Evolutionary conservation across 768 basidiomycete species (phyloP).

Genomic region (Hemileccinum impolitum): DNA sequence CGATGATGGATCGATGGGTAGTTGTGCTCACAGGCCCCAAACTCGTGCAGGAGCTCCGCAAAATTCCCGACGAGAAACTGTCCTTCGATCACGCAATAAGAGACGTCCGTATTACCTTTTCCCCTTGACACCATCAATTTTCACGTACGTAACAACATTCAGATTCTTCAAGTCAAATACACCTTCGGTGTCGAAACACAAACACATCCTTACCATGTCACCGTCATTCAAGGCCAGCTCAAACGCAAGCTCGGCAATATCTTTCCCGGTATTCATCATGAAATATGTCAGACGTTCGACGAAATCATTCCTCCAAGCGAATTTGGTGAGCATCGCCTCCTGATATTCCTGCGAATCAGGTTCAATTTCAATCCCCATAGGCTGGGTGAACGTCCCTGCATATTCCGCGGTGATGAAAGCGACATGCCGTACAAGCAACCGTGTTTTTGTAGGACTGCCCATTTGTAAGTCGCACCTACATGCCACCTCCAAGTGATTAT

Average conservation of each 20-base stretch:
- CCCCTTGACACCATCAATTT: conserved; percentile 1
- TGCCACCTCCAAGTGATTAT: conserved; percentile 1
- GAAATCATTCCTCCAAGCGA: conserved; percentile 24
- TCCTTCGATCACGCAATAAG: conserved; percentile 39
- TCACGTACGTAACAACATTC: conserved; percentile 16
- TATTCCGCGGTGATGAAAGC: conserved; percentile 29
- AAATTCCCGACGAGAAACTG: conserved; percentile 44
- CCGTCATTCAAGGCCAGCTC: conserved; percentile 31
- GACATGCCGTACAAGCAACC: conserved; percentile 38
- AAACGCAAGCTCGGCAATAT: conserved; percentile 32
- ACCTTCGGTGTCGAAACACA: conserved; percentile 35
- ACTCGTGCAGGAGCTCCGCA: conserved; percentile 49
- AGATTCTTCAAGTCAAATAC: conserved; percentile 39
- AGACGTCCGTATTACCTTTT: conserved; percentile 32
- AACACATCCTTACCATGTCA: conserved; percentile 35
- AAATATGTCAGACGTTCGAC: conserved; percentile 31
- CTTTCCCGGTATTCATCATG: conserved; percentile 33
- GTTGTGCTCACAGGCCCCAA: conserved; percentile 41
- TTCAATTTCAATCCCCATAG: conserved; percentile 15
- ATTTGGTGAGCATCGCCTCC: conserved; percentile 15
- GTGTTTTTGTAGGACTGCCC: conserved; percentile 39
- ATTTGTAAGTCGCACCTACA: conserved; percentile 30
- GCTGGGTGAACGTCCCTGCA: conserved; percentile 29
- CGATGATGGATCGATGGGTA: conserved; percentile 43
- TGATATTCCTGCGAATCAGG: conserved; percentile 9